These are phyloP conservation scores for Talaromyces amestolkiae DNA, from an alignment of 2,329 filamentous ascomycete genomes.

Conservation along the genomic window DNA sequence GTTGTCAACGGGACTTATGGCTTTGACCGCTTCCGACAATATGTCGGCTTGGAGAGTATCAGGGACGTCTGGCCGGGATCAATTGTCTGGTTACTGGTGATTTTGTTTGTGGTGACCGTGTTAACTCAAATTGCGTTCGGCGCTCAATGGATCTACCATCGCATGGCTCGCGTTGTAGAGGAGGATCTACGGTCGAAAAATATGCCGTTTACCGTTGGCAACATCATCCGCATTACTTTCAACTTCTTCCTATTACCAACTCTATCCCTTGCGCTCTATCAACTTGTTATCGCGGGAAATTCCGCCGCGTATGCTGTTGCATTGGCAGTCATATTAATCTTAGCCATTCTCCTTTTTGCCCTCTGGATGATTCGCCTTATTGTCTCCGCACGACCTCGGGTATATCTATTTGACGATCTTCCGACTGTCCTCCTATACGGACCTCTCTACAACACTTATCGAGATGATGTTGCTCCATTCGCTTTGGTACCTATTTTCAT, in stretches of 20 bases:
- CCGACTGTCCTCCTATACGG: constrained; percentile 86
- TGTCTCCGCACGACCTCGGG: constrained; percentile 73
- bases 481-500: constrained; percentile 82
- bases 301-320: constrained; percentile 71
- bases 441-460: constrained; percentile 95
- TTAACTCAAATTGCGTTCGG: constrained; percentile 76
- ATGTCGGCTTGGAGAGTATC: constrained; percentile 73
- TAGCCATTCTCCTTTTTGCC: constrained; percentile 69
- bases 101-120: constrained; percentile 65
- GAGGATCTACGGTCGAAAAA: constrained; percentile 91
- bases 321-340: constrained; percentile 71
- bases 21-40: constrained; percentile 72
- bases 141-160: constrained; percentile 71
- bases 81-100: constrained; percentile 83
- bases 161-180: constrained; percentile 68
- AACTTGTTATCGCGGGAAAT: constrained; percentile 70
- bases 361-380: constrained; percentile 80
- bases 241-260: constrained; percentile 90
- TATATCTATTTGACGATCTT: constrained; percentile 88
- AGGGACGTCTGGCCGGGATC: constrained; percentile 91
- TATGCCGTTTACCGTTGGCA: constrained; percentile 77
- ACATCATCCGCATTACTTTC: constrained; percentile 80
- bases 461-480: constrained; percentile 86
- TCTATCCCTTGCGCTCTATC: constrained; percentile 83
- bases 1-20: constrained; percentile 74